Conservation (phyloP, 202 grass and related monocot genomes). For the Tripidium arundinaceum region DNA sequence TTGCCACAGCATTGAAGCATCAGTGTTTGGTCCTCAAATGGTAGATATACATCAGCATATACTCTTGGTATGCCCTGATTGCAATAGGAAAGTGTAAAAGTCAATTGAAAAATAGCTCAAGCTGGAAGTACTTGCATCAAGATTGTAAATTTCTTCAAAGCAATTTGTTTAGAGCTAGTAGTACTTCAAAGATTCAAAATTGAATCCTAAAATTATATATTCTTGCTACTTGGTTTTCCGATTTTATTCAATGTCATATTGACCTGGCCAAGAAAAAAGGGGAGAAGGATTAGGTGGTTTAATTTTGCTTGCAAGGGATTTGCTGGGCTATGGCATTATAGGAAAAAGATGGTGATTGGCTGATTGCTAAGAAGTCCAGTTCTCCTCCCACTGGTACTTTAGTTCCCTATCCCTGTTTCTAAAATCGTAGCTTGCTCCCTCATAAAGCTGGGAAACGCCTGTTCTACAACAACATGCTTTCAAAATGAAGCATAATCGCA, state of each 20-base stretch:
- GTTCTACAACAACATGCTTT: neutral
- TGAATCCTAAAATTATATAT: neutral
- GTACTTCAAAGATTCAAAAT: neutral
- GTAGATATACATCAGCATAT: conserved; percentile 19
- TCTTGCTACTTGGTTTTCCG: neutral
- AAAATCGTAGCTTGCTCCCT: neutral
- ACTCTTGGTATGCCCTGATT: neutral
- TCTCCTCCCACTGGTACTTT: neutral
- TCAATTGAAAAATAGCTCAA: neutral
- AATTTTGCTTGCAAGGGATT: neutral
- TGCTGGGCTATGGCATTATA: neutral
- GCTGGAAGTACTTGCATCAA: neutral
- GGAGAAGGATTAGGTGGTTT: neutral
- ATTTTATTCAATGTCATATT: neutral
- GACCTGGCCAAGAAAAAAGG: neutral
- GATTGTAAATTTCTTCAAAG: neutral
- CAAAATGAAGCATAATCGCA: neutral
- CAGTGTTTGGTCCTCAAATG: neutral
- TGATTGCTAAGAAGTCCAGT: neutral
- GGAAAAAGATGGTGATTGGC: neutral
- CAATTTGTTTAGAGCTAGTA: neutral
- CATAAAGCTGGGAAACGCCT: neutral
- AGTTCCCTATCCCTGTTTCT: neutral
- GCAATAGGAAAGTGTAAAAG: neutral
- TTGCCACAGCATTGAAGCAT: neutral